Conservation (phyloP, 306 rosid genomes). For the Canavalia ensiformis region DNA sequence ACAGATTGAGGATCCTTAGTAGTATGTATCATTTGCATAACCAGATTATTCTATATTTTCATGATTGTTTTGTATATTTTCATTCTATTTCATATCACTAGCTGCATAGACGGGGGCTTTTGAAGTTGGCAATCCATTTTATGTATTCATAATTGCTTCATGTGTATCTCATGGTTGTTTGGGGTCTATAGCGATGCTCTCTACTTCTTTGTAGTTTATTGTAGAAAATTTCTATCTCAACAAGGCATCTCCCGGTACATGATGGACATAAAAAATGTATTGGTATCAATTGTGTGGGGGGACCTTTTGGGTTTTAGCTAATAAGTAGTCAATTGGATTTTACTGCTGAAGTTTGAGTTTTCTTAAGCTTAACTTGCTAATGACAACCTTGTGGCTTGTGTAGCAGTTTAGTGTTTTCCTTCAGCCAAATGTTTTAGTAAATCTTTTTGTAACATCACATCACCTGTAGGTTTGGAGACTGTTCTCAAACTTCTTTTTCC, state of each 20-base stretch:
- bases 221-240: not conserved
- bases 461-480: slow-evolving; percentile 92
- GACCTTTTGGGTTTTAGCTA: not conserved
- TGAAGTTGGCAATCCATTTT: not conserved
- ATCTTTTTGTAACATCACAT: slow-evolving; percentile 38
- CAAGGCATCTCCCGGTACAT: slow-evolving; percentile 10
- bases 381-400: not conserved
- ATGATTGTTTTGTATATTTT: slow-evolving; percentile 3
- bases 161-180: not conserved
- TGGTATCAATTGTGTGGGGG: not conserved
- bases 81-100: not conserved
- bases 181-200: not conserved
- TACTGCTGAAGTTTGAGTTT: slow-evolving; percentile 4
- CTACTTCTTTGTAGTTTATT: not conserved
- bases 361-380: slow-evolving; percentile 4
- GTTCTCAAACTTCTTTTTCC: slow-evolving; percentile 87
- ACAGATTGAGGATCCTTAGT: no score
- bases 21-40: not conserved
- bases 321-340: slow-evolving; percentile 22
- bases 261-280: not conserved
- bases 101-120: not conserved
- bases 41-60: not conserved
- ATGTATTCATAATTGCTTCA: slow-evolving; percentile 16
- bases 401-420: slow-evolving; percentile 13
- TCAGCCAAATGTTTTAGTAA: slow-evolving; percentile 22